These are phyloP conservation scores for Arthrobotrys entomopaga DNA, from an alignment of 2,329 filamentous ascomycete species.

Conservation along the genomic window DNA sequence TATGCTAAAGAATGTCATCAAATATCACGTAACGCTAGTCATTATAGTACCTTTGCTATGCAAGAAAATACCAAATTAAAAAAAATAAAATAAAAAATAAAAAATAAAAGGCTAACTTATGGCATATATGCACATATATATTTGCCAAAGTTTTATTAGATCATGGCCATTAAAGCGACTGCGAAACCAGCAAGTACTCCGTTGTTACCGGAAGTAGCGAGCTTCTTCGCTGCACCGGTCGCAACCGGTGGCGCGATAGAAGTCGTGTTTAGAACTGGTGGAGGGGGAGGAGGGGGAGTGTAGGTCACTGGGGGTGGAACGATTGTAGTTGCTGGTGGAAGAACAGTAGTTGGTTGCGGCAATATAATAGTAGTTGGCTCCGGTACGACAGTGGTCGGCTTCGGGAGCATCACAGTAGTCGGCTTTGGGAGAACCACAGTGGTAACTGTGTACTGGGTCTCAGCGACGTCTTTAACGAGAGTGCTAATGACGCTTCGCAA, in stretches of 20 bases:
- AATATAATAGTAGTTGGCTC: constrained; percentile 19
- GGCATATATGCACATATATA: background rate
- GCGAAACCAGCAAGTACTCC: constrained; percentile 24
- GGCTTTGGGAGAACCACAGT: constrained; percentile 22
- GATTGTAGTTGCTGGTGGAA: background rate
- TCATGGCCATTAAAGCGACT: constrained; percentile 2
- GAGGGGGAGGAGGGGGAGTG: constrained; percentile 1
- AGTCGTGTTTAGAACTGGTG: background rate
- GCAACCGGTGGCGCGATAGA: background rate
- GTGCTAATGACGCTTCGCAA: constrained; percentile 22
- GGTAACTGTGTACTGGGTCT: constrained; percentile 13
- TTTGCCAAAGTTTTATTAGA: background rate
- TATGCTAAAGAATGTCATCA: background rate
- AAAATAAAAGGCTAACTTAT: background rate
- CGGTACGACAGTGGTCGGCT: constrained; percentile 17
- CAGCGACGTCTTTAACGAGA: constrained; percentile 8
- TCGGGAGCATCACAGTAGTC: constrained; percentile 18
- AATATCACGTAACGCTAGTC: background rate
- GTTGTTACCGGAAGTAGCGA: constrained; percentile 5
- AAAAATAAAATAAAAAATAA: background rate
- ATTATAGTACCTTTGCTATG: background rate
- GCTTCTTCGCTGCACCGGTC: constrained; percentile 33
- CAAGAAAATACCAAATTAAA: background rate
- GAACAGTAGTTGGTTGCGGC: constrained; percentile 3
- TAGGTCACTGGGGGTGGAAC: background rate